phyloP scores from a whole-genome alignment of 1,284 basidiomycete genomes.

The Caloboletus firmus region DNA sequence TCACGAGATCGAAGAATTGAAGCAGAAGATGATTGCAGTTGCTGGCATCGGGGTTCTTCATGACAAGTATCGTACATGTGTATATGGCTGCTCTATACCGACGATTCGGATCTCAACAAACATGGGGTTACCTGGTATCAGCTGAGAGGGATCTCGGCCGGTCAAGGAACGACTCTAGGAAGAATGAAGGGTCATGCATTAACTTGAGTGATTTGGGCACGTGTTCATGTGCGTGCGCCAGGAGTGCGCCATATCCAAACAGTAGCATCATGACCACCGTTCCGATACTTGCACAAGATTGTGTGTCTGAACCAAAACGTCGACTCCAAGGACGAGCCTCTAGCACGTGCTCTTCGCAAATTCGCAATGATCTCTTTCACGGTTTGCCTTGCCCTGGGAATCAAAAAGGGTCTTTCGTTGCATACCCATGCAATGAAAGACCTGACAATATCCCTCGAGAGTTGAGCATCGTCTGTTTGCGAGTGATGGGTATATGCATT shows the following conservation, averaged over 20 bases:
- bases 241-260: background rate
- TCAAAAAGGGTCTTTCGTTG: too few relatives aligned
- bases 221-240: too few relatives aligned
- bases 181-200: too few relatives aligned
- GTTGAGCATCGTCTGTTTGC: background rate
- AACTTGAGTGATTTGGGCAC: background rate
- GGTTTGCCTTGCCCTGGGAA: background rate
- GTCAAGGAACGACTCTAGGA: background rate
- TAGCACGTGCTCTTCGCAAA: background rate
- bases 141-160: background rate
- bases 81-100: background rate
- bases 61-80: background rate
- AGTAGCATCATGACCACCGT: background rate
- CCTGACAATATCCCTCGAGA: background rate
- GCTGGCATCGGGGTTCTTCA: background rate
- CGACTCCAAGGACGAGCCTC: background rate
- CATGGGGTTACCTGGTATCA: background rate
- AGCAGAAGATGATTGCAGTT: background rate
- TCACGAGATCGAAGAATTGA: conserved; percentile 2
- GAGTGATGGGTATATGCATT: background rate
- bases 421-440: too few relatives aligned
- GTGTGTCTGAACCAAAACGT: background rate
- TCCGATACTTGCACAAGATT: background rate
- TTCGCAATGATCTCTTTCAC: background rate
- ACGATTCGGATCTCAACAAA: background rate